phyloP scores from a whole-genome alignment of 208 protist genomes.

The Tritrichomonas foetus region DNA sequence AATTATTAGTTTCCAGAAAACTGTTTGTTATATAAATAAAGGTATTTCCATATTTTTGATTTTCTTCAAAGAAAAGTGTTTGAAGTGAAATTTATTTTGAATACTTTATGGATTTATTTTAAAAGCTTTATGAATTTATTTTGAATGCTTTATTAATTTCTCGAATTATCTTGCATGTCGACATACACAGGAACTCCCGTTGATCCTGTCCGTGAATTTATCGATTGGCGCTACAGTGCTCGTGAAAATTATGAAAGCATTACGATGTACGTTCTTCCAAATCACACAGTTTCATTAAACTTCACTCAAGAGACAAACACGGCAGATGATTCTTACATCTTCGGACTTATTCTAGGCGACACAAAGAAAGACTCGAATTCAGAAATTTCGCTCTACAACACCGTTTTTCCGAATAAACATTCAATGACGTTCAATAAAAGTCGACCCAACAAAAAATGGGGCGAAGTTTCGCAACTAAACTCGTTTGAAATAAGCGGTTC shows the following conservation, averaged over 20 bases:
- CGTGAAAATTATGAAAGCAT: background rate
- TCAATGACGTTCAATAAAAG: background rate
- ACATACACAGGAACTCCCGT: no score
- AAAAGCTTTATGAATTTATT: no score
- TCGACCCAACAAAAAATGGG: constrained; percentile 3
- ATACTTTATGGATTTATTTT: no score
- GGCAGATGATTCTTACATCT: background rate
- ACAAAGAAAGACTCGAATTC: background rate
- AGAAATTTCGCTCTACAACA: background rate
- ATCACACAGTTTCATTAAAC: background rate
- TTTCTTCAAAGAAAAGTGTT: no score
- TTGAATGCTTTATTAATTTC: no score
- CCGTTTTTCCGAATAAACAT: background rate
- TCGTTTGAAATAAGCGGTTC: background rate
- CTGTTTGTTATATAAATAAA: no score
- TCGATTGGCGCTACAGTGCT: background rate
- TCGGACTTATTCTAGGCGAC: background rate
- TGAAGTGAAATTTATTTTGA: no score
- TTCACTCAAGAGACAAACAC: background rate
- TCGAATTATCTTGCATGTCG: no score
- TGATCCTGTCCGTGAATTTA: constrained; percentile 13
- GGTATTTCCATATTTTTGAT: no score
- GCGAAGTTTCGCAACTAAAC: background rate
- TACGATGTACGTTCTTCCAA: background rate
- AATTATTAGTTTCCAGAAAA: no score